Conservation (phyloP, 2,329 filamentous ascomycete species). For the Sporothrix dimorphospora region DNA sequence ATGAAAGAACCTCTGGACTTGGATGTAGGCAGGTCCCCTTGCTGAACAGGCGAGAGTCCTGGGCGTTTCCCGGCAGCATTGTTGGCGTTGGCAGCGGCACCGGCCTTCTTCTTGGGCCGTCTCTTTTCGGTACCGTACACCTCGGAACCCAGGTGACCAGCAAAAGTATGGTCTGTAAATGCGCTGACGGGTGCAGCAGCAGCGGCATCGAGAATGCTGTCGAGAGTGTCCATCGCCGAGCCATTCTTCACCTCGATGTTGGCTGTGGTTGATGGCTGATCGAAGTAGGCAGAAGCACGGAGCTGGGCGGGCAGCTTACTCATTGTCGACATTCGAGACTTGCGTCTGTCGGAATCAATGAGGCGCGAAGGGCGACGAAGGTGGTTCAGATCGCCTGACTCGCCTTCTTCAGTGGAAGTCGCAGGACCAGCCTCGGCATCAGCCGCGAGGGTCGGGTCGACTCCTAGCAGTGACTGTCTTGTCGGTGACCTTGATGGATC, state of each 20-base stretch:
- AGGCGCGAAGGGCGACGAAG: slow-evolving; percentile 39
- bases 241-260: slow-evolving; percentile 67
- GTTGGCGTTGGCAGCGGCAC: neutral
- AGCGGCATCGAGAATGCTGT: slow-evolving; percentile 89
- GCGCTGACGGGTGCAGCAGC: slow-evolving; percentile 84
- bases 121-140: slow-evolving; percentile 69
- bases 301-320: slow-evolving; percentile 76
- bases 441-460: neutral
- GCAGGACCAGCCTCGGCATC: slow-evolving; percentile 17
- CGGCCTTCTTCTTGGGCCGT: slow-evolving; percentile 44
- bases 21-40: neutral
- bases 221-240: slow-evolving; percentile 85
- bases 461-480: neutral
- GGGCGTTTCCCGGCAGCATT: neutral
- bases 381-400: slow-evolving; percentile 32
- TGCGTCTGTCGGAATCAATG: slow-evolving; percentile 44
- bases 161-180: slow-evolving; percentile 87
- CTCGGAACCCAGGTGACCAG: slow-evolving; percentile 73
- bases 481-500: neutral
- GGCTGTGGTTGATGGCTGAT: slow-evolving; percentile 59
- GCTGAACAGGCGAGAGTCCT: neutral
- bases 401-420: neutral
- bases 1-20: slow-evolving; percentile 50
- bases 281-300: slow-evolving; percentile 90
- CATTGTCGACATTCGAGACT: slow-evolving; percentile 43